Base-by-base conservation (phyloP, 495 filamentous ascomycete genomes). In the Opeltia flavorubescens region DNA sequence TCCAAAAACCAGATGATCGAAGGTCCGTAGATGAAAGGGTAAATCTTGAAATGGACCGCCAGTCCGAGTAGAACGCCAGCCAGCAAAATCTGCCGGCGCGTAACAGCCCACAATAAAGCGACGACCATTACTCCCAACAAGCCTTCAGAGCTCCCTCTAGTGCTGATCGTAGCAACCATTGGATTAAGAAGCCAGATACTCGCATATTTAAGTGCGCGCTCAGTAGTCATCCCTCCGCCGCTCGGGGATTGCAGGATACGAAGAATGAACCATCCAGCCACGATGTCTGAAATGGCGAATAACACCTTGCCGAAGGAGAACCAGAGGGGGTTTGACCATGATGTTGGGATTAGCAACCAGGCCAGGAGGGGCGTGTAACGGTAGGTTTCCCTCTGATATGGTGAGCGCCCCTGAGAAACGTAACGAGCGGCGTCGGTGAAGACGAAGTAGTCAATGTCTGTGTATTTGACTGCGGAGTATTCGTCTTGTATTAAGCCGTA, bases 401-500 rank as follows among this genome's bases (percentile, higher is more conserved):
- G 91, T 2, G 84, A 84, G 2, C 55, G 60, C 2, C 83, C 69
- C 23, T 62, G 67, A 0, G 72, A 64, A 34, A 85, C 72, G 59
- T 81, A 89, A 50, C 83, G 84, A 6, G 93, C 76, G 8, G 91
- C 91, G 60, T 95, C 88, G n/a, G 93, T 96, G 71, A 98, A 98
- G 50, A 98, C 91, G 55, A 84, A 79, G 69, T 98, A 98, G 73
- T 98, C 91, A 58, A 98, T 94, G 64, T 98, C 91, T 44, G 93
- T 98, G 71, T 95, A 98, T 64, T 95, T 94, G 55, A 98, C 64
- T 2, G 87, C 73, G 8, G 87, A 91, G 65, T 85, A 71, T 49
- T 84, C 78, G 61, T 98, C 91, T 71, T 98, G 91, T 67, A 81
- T 82, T 47, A 84, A 73, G 30, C 93, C 91, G 62, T 95, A 95